Base-by-base conservation (phyloP, 352 stramenopile species). In the Globisporangium splendens region DNA sequence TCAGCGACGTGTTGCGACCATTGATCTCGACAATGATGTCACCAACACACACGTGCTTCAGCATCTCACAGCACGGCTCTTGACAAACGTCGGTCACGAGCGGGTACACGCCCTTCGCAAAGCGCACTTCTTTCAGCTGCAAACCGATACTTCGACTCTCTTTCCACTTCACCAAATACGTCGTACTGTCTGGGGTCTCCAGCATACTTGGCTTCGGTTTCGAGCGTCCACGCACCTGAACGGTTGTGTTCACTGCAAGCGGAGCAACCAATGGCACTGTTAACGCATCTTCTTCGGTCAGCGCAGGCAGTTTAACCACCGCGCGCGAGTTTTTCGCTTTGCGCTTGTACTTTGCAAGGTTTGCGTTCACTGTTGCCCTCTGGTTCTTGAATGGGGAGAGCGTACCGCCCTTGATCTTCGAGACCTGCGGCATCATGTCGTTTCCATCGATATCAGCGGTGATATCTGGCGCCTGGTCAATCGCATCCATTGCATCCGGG, bases 21-120 rank as follows among this genome's bases (percentile, higher is more conserved):
- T 95, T 95, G 55, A 95, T 93, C 66, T 95, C 86, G 31, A 95
- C 65, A 49, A 95, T 91, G 53, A 95, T 69, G 54, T 95, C 86
- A 14, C 86, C 86, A 15, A 93, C 68, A 57, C 80, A 90, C 59
- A 95, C 84, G 69, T 93, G 86, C 56, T 88, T 86, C 35, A 95
- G 64, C 50, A 76, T 50, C 56, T 93, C 86, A 58, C 86, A 95
- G 68, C 86, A 95, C 24, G 86, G 66, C 58, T 93, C 77, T 46
- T 91, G 86, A 59, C 86, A 95, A 33, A 95, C 82, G 31, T 91
- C 80, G 2, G 76, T 87, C 35, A 95, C 83, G 2, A 95, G 62
- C 18, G 86, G 86, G 56, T 83, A 95, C n/a, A 75, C 79, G 21
- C 82, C 83, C 56, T 92, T 93, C 6, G 68, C 75, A 13, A 92